phyloP scores from a whole-genome alignment of 2,329 filamentous ascomycete species.

The Cladobotryum protrusum region DNA sequence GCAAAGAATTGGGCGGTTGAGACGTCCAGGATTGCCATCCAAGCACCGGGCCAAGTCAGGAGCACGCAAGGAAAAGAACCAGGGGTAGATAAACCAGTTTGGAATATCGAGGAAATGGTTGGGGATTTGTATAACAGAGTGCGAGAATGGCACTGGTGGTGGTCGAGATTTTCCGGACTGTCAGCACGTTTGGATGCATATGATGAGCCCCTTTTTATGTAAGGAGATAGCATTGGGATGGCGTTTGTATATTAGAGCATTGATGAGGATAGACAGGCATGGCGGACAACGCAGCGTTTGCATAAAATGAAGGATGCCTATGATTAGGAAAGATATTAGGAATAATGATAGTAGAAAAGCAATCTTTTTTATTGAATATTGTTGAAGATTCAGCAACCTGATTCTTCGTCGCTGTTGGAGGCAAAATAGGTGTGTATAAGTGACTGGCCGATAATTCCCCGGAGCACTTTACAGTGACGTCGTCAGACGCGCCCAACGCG shows the following conservation, averaged over 20 bases:
- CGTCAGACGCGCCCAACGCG: conserved; percentile 21
- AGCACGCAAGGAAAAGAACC: conserved; percentile 24
- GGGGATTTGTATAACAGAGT: conserved; percentile 25
- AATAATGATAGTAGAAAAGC: no score
- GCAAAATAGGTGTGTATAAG: background rate
- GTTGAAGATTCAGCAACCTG: no score
- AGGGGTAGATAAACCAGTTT: conserved; percentile 27
- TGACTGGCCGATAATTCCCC: background rate
- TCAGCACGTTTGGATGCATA: background rate
- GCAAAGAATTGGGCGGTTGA: conserved; percentile 37
- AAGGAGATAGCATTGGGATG: background rate
- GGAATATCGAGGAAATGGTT: conserved; percentile 25
- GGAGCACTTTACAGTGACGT: conserved; percentile 11
- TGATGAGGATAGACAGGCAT: background rate
- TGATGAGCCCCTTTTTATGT: background rate
- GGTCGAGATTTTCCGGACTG: conserved; percentile 16
- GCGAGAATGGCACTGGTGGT: conserved; percentile 30
- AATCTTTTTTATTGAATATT: no score
- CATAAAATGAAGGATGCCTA: no score
- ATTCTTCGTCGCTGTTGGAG: background rate
- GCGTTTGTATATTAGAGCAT: background rate
- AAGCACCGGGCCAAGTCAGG: conserved; percentile 29
- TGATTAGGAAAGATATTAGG: no score
- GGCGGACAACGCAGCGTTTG: background rate
- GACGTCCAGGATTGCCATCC: conserved; percentile 30